phyloP scores from a whole-genome alignment of 345 rosid genomes.

The Abelmoschus esculentus region DNA sequence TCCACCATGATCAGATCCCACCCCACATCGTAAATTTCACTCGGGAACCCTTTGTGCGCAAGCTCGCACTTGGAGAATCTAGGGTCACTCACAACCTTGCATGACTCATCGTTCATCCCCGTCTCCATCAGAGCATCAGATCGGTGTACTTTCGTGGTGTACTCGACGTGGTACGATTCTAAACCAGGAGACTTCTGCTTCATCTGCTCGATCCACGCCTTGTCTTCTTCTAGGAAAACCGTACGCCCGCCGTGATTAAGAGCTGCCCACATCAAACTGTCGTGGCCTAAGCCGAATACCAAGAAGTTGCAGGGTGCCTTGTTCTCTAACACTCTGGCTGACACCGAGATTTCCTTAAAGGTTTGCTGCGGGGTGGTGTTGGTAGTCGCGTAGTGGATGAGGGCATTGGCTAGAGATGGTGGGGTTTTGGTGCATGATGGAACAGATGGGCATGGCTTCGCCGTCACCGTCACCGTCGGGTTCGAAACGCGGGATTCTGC shows the following conservation, averaged over 20 bases:
- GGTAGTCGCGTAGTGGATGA: no score
- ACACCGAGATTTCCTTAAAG: slow-evolving; percentile 53
- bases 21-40: slow-evolving; percentile 48
- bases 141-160: slow-evolving; percentile 68
- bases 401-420: no score
- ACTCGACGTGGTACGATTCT: slow-evolving; percentile 66
- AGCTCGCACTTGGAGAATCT: slow-evolving; percentile 70
- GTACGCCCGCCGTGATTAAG: slow-evolving; percentile 83
- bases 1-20: slow-evolving; percentile 95
- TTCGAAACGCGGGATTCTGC: no score
- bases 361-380: slow-evolving; percentile 57
- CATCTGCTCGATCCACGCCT: slow-evolving; percentile 75
- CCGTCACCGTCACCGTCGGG: no score
- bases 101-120: slow-evolving; percentile 60
- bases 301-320: slow-evolving; percentile 94
- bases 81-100: slow-evolving; percentile 57
- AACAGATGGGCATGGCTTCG: no score
- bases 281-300: slow-evolving; percentile 86
- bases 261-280: slow-evolving; percentile 85
- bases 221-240: slow-evolving; percentile 77
- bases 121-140: slow-evolving; percentile 62
- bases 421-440: no score
- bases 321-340: slow-evolving; percentile 43
- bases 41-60: slow-evolving; percentile 69
- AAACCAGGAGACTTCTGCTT: slow-evolving; percentile 50